These are phyloP conservation scores for Trichoderma oligosporum DNA, from an alignment of 2,329 filamentous ascomycete genomes.

Conservation along the genomic window DNA sequence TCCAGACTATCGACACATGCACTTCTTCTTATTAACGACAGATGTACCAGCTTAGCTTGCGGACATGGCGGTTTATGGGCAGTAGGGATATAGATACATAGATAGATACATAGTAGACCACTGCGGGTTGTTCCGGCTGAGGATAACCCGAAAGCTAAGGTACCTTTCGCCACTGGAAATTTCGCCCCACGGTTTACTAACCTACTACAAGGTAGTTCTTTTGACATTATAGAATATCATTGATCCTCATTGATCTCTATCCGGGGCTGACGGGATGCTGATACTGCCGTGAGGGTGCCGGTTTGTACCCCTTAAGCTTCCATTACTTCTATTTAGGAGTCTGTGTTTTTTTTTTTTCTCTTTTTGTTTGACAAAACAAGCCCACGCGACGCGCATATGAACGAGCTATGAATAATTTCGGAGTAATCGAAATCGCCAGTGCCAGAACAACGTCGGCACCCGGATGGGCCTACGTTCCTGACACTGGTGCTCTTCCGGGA, in stretches of 20 bases:
- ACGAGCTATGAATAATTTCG: conserved; percentile 60
- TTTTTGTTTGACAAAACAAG: background rate
- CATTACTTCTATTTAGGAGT: background rate
- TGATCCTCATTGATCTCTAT: background rate
- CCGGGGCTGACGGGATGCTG: conserved; percentile 7
- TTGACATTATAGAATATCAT: background rate
- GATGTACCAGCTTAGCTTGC: conserved; percentile 7
- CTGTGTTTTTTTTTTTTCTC: background rate
- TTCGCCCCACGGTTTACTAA: background rate
- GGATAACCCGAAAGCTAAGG: conserved; percentile 8
- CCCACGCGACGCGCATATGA: background rate
- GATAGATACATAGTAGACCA: no score
- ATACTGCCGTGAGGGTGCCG: background rate
- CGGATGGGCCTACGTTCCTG: conserved; percentile 89
- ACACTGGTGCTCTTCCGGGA: conserved; percentile 56
- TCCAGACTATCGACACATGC: background rate
- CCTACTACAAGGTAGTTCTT: no score
- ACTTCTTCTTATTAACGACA: background rate
- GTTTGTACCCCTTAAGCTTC: background rate
- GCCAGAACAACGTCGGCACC: conserved; percentile 67
- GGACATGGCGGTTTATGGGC: conserved; percentile 12
- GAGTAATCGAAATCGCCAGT: conserved; percentile 78
- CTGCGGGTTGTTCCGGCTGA: conserved; percentile 23
- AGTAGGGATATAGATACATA: no score
- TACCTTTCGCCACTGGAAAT: conserved; percentile 4